These are phyloP conservation scores for Tolypocladium ovalisporum DNA, from an alignment of 2,329 filamentous ascomycete genomes.

Conservation along the genomic window DNA sequence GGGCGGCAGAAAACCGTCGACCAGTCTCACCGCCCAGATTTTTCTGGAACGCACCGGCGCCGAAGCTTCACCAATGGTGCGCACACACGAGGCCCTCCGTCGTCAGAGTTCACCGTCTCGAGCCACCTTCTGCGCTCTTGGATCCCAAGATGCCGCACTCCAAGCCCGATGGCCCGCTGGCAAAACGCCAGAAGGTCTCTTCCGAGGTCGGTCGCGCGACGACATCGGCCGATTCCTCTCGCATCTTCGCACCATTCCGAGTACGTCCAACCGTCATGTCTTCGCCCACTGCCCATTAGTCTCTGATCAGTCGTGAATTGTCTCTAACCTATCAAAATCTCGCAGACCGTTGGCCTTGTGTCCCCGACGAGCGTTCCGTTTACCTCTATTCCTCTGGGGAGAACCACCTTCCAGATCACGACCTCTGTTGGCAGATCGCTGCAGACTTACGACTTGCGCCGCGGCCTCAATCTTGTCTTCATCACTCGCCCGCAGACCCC, in stretches of 20 bases:
- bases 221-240: slow-evolving; percentile 44
- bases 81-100: background rate
- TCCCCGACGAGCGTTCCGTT: slow-evolving; percentile 88
- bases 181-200: slow-evolving; percentile 66
- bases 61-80: background rate
- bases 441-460: slow-evolving; percentile 90
- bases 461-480: slow-evolving; percentile 85
- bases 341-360: slow-evolving; percentile 80
- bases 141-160: slow-evolving; percentile 41
- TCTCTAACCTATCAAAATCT: background rate
- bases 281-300: background rate
- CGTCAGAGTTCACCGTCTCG: background rate
- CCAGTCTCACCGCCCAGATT: slow-evolving; percentile 14
- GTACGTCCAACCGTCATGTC: slow-evolving; percentile 39
- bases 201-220: slow-evolving; percentile 25
- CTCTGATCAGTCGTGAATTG: background rate
- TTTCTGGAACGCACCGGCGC: slow-evolving; percentile 7
- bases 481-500: slow-evolving; percentile 86
- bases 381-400: slow-evolving; percentile 77
- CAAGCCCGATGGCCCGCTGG: slow-evolving; percentile 48
- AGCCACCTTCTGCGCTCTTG: background rate
- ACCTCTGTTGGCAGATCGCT: slow-evolving; percentile 84
- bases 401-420: slow-evolving; percentile 94
- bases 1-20: slow-evolving; percentile 10
- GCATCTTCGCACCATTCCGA: slow-evolving; percentile 87